Base-by-base conservation (phyloP, 1,139 yeast species). In the Suhomyces bribrorum region DNA sequence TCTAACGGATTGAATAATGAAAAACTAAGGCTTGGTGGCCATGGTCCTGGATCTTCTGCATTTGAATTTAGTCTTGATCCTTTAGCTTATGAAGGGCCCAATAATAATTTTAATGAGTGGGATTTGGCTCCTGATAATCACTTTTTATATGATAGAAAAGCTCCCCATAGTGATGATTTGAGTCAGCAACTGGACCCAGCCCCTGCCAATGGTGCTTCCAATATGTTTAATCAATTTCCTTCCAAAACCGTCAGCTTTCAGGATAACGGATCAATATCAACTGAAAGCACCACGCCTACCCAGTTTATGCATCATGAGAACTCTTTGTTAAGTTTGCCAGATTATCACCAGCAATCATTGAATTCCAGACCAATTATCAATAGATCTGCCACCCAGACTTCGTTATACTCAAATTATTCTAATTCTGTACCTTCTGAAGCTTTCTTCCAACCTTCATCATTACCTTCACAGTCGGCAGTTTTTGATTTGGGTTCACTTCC, bases 41-140 rank as follows among this genome's bases (percentile, higher is more conserved):
- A 16, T 13, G 2, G n/a, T 6, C 12, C 15, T 16, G 13, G 23
- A 22, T 11, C 23, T 23, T 20, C 26, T 12, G 47, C 53, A 11
- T 60, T 58, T 46, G 58, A 59, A 25, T 64, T 64, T 42, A 53
- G 60, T 31, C 56, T 64, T 27, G 68, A 64, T 34, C 67, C 67
- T 6, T 50, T 62, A 34, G 68, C 69, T 2, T 64, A 57, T 44
- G 70, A 64, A 31, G 69, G 67, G 7, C 67, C 68, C 17, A 48
- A 47, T 36, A 52, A 49, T 29, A 57, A 56, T 36, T 54, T 45
- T 36, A 43, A 41, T 30, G 45, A 47, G 20, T 26, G 31, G 29
- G 42, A 39, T 18, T 18, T 38, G 14, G 33, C 35, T 3, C 34
- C 42, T 4, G 32, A 36, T 23, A 27, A 31, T 12, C 20, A 29